Conservation (phyloP, 176 grass and related monocot genomes). For the Carex pumila region DNA sequence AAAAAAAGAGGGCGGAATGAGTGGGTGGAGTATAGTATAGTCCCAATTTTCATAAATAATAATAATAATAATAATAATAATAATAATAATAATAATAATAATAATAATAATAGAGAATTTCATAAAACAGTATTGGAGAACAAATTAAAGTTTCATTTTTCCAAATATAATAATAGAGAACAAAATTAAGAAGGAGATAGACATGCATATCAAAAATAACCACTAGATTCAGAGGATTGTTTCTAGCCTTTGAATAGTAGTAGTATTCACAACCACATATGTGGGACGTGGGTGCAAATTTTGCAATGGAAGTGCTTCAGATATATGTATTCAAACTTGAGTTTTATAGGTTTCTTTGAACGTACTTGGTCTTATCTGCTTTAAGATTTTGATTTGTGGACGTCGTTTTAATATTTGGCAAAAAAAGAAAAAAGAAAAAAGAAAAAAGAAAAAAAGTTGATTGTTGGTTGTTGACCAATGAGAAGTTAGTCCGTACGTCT, state of each 20-base stretch:
- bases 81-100: no score
- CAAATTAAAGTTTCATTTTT: not conserved
- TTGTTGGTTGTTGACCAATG: not conserved
- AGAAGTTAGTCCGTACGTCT: not conserved
- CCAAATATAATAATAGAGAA: no score
- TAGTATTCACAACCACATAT: not conserved
- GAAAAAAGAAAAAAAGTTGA: no score
- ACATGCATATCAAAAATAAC: not conserved
- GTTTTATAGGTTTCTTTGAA: no score
- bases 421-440: no score
- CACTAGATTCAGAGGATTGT: not conserved
- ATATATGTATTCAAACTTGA: no score
- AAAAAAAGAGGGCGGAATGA: not conserved
- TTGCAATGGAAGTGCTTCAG: not conserved
- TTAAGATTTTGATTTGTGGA: no score
- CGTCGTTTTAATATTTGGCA: no score
- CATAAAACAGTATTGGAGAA: not conserved
- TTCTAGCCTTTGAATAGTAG: not conserved
- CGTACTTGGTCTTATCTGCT: no score
- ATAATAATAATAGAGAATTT: not conserved
- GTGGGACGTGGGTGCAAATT: not conserved
- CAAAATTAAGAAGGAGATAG: not conserved
- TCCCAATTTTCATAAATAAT: no score
- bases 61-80: no score
- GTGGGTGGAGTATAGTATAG: no score